Conservation (phyloP, 177 flowering plant genomes). For the Vitis hybrid region DNA sequence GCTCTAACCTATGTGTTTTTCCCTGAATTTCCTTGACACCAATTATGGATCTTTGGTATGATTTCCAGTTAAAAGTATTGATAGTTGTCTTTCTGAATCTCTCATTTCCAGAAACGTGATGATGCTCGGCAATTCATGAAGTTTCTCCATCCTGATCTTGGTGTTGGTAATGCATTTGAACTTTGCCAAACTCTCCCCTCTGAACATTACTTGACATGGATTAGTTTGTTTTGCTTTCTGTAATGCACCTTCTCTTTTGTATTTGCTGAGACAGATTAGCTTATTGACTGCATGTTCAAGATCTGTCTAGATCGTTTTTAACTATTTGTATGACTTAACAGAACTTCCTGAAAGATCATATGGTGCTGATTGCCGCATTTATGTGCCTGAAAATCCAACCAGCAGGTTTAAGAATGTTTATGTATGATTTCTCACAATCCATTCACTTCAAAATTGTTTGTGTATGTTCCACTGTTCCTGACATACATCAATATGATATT, state of each 20-base stretch:
- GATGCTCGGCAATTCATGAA: constrained; percentile 98
- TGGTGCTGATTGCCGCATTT: constrained; percentile 94
- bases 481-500: background rate
- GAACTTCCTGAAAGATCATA: constrained; percentile 99
- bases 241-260: background rate
- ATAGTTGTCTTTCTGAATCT: constrained; percentile 1
- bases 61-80: background rate
- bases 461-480: background rate
- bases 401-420: constrained; percentile 99
- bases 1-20: too few species aligned
- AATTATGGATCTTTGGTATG: too few species aligned
- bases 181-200: background rate
- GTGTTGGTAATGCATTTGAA: constrained; percentile 66
- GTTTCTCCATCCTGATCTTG: constrained; percentile 96
- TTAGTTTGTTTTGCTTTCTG: background rate
- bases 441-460: constrained; percentile 10
- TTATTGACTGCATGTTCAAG: background rate
- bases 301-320: background rate
- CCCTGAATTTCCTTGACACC: too few species aligned
- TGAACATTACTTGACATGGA: background rate
- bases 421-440: constrained; percentile 71
- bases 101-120: constrained; percentile 74
- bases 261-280: background rate
- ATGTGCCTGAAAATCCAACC: constrained; percentile 81
- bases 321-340: constrained; percentile 23